Percentiles rank a stretch among this genome's conserved stretches.
phyloP scores from a whole-genome alignment of 768 basidiomycete species.

The Cubamyces sp. region DNA sequence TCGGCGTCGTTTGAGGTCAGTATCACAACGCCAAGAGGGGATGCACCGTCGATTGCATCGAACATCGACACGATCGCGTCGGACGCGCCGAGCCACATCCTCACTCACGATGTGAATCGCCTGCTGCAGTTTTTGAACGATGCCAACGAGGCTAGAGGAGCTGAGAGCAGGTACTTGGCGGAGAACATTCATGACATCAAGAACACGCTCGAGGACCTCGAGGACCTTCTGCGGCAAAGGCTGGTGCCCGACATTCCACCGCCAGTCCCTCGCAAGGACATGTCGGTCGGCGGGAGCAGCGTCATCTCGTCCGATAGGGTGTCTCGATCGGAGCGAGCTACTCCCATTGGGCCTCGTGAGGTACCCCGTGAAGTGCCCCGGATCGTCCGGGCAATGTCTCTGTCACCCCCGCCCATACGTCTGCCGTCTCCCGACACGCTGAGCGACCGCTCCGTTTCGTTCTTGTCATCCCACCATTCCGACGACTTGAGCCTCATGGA shows the following conservation, averaged over 20 bases:
- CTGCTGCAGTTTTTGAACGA: conserved; percentile 62
- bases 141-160: conserved; percentile 61
- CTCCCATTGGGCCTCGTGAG: conserved; percentile 25
- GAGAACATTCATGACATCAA: conserved; percentile 73
- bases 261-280: conserved; percentile 41
- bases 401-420: conserved; percentile 51
- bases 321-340: conserved; percentile 17
- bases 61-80: conserved; percentile 49
- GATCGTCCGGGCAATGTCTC: conserved; percentile 33
- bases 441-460: conserved; percentile 42
- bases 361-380: conserved; percentile 18
- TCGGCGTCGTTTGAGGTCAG: conserved; percentile 52
- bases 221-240: conserved; percentile 11
- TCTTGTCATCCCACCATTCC: conserved; percentile 69
- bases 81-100: conserved; percentile 45
- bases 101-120: conserved; percentile 56
- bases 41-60: conserved; percentile 53
- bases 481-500: conserved; percentile 62
- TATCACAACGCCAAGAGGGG: conserved; percentile 50
- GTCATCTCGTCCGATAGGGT: conserved; percentile 34
- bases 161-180: conserved; percentile 65
- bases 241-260: conserved; percentile 32
- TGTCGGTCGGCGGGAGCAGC: conserved; percentile 50
- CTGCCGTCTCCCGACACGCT: conserved; percentile 43
- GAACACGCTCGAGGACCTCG: conserved; percentile 62